Percentiles rank a stretch among this genome's conserved stretches.
These are phyloP conservation scores for Calonectria naviculata DNA, from an alignment of 2,329 filamentous ascomycete genomes.

Conservation along the genomic window DNA sequence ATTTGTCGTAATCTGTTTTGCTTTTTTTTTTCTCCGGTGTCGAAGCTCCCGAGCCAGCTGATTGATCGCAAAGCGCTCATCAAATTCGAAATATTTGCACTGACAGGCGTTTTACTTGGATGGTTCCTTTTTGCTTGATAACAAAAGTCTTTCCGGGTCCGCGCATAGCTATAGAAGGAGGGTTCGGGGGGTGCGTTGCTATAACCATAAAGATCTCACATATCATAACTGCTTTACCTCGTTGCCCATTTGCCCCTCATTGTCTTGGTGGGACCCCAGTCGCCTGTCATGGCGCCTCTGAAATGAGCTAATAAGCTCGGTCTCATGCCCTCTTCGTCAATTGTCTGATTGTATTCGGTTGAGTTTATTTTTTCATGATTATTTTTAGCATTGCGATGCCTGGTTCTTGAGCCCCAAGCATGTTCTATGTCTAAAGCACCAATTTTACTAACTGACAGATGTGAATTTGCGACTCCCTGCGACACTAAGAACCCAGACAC, in stretches of 20 bases:
- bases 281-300: not conserved
- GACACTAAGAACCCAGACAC: conserved; percentile 20
- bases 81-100: conserved; percentile 36
- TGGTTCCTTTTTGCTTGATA: conserved; percentile 33
- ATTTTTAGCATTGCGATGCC: not conserved
- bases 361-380: not conserved
- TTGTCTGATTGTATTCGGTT: not conserved
- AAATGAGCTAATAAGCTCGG: not conserved
- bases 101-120: conserved; percentile 41
- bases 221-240: conserved; percentile 31
- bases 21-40: conserved; percentile 24
- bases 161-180: conserved; percentile 40
- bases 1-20: conserved; percentile 23
- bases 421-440: not conserved
- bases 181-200: conserved; percentile 35
- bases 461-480: not conserved
- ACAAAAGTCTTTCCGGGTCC: conserved; percentile 40
- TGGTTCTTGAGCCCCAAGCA: not conserved
- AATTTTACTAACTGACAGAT: not conserved
- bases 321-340: not conserved
- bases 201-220: conserved; percentile 39
- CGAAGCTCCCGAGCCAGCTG: conserved; percentile 23
- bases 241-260: conserved; percentile 2
- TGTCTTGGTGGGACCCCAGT: not conserved
- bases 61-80: conserved; percentile 18